A percentile compares a stretch with the other conserved stretches of the same genome.
Conservation (phyloP, 306 rosid genomes). For the Acacia crassicarpa region DNA sequence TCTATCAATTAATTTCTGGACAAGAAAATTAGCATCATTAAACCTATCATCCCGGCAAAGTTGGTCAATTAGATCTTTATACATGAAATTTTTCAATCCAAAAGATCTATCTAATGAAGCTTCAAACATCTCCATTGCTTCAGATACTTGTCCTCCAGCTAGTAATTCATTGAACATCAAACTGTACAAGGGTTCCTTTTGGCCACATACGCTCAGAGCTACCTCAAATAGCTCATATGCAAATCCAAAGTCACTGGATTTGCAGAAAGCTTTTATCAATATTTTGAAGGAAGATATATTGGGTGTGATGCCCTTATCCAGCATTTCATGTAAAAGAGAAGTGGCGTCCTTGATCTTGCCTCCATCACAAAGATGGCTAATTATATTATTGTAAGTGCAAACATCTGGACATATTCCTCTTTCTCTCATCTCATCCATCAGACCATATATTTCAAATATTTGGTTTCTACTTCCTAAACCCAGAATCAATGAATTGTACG, state of each 20-base stretch:
- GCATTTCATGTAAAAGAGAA: conserved; percentile 85
- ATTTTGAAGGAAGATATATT: conserved; percentile 70
- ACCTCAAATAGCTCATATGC: conserved; percentile 69
- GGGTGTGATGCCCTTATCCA: conserved; percentile 81
- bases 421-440: conserved; percentile 95
- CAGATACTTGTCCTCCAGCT: conserved; percentile 57
- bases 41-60: conserved; percentile 74
- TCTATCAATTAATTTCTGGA: conserved; percentile 60
- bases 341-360: conserved; percentile 74
- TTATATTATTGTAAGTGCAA: conserved; percentile 71
- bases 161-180: conserved; percentile 82
- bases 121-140: conserved; percentile 71
- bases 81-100: conserved; percentile 60
- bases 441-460: conserved; percentile 85
- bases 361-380: conserved; percentile 74
- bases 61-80: conserved; percentile 66
- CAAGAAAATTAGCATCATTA: conserved; percentile 68
- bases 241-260: conserved; percentile 62
- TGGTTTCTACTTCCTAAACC: conserved; percentile 72
- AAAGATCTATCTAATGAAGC: conserved; percentile 66
- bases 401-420: conserved; percentile 71
- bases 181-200: conserved; percentile 76
- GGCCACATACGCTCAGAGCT: conserved; percentile 65
- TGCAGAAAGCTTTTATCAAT: conserved; percentile 72
- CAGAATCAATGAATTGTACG: conserved; percentile 84